A percentile compares a stretch with the other conserved stretches of the same genome.
phyloP scores from a whole-genome alignment of 176 grass and related monocot species.

The Secale cereale region DNA sequence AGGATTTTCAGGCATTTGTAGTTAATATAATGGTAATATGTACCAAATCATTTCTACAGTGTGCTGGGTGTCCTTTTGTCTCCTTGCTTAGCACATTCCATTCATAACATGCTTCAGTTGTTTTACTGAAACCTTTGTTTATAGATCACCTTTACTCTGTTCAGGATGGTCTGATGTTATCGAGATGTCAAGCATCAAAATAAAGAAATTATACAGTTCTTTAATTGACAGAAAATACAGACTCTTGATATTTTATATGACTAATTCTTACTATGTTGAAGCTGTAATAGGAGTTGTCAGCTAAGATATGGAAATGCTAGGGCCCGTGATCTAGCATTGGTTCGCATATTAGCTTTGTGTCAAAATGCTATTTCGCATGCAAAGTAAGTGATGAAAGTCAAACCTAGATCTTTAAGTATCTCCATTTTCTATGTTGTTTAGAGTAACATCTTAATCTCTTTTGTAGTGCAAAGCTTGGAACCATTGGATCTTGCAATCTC shows the following conservation, averaged over 20 bases:
- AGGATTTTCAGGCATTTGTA: neutral
- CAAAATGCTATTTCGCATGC: constrained; percentile 73
- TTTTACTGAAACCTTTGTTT: constrained; percentile 16
- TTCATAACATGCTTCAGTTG: neutral
- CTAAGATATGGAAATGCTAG: constrained; percentile 80
- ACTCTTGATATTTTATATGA: neutral
- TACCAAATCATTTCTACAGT: neutral
- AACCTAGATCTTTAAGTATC: neutral
- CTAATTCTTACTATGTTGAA: constrained; percentile 30
- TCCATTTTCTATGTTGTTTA: neutral
- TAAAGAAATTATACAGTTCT: neutral
- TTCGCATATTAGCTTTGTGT: constrained; percentile 67
- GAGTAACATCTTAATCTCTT: constrained; percentile 29
- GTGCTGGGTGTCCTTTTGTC: neutral
- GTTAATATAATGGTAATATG: neutral
- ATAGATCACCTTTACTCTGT: neutral
- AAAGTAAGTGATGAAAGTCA: constrained; percentile 57
- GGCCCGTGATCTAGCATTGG: constrained; percentile 75
- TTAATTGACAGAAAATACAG: constrained; percentile 5
- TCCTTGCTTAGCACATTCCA: neutral
- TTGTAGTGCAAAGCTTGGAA: constrained; percentile 54
- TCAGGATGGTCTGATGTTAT: neutral
- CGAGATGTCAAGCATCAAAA: neutral
- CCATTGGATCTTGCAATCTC: constrained; percentile 55
- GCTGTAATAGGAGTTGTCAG: constrained; percentile 64